Base-by-base conservation (phyloP, 257 asterid genomes). In the Capsicum pubescens region DNA sequence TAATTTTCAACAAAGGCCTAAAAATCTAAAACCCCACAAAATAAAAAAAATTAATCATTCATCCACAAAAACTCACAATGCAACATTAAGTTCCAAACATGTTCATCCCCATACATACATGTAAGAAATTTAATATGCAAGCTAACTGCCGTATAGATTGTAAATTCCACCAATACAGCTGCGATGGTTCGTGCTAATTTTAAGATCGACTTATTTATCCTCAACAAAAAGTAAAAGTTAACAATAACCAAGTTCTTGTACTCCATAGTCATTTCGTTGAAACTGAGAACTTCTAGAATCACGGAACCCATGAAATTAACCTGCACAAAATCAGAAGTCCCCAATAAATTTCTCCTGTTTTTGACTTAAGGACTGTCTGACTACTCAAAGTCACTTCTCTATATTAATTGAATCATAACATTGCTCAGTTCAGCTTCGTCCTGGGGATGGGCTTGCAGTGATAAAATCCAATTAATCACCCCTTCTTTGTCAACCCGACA, bases 121-220 rank as follows among this genome's bases (percentile, higher is more conserved):
- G 92, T 89, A 97, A 90, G 92, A 97, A 97, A 90, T 95, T 93
- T 78, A 97, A 87, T 85, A 95, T 87, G 32, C 98, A 95, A 89
- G 99, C 98, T 92, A 97, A 83, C 91, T 97, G 93, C 99, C 98
- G 93, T 98, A 95, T 97, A 57, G 95, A 93, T 71, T 98, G 93
- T 61, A 97, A 85, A 77, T 79, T 91, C 98, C 97, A 94, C 79
- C 99, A 91, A 0, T 94, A 95, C 87, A 95, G 82, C 90, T 97
- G 99, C 0, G 97, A 95, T 9, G 93, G 88, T 91, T 97, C 99
- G 42, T 93, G 89, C 83, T 93, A 26, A 26, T 26, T 26, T 26
- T 26, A 26, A n/a, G 58, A 32, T 82, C 57, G 14, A 17, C 26
- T 52, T 11, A 16, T 50, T 44, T 59, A 36, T 54, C 84, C 80